Conservation (phyloP, 2,329 filamentous ascomycete genomes). For the Whalleya microplaca region DNA sequence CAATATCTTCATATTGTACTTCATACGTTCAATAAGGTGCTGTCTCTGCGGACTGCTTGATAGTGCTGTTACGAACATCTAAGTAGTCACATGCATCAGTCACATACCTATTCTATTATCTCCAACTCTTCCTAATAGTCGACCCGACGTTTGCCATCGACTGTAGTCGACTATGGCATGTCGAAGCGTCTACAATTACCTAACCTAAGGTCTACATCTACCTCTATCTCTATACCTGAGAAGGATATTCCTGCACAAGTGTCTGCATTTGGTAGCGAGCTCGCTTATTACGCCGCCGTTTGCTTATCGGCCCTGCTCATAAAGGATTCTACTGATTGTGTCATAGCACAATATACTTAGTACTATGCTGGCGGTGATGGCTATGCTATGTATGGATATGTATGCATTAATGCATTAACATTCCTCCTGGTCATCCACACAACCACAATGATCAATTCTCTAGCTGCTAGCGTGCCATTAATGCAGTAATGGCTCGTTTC, state of each 20-base stretch:
- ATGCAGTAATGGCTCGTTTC: slow-evolving; percentile 31
- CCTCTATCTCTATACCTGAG: neutral
- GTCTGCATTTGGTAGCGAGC: neutral
- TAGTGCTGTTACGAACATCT: no score
- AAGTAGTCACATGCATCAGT: no score
- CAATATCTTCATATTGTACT: neutral
- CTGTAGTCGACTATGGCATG: no score
- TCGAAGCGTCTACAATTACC: no score
- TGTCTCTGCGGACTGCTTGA: no score
- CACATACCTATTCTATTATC: no score
- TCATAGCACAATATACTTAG: neutral
- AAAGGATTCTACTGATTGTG: neutral
- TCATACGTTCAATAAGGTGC: no score
- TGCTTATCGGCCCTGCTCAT: neutral
- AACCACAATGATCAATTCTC: slow-evolving; percentile 1
- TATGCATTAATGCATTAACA: neutral
- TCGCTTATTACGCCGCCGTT: neutral
- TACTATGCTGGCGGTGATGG: no score
- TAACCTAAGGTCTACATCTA: no score
- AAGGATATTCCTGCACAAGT: neutral
- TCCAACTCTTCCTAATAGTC: no score
- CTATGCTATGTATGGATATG: neutral
- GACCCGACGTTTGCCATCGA: no score
- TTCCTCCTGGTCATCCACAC: neutral
- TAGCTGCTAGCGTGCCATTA: slow-evolving; percentile 18